These are phyloP conservation scores for Ichthyophthirius multifiliis DNA, from an alignment of 169 alveolate genomes.

Conservation along the genomic window DNA sequence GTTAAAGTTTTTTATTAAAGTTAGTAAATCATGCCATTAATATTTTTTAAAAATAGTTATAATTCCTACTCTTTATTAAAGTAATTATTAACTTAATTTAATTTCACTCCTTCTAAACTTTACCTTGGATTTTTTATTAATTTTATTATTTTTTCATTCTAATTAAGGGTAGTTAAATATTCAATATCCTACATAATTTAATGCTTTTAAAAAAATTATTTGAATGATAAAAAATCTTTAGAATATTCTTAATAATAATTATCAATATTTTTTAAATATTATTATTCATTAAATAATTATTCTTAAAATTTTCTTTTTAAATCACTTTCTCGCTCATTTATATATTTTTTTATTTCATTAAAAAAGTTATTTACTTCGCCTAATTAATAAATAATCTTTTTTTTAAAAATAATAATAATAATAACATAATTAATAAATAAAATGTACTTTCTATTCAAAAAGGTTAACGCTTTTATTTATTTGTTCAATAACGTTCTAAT, in stretches of 20 bases:
- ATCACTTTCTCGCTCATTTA: background rate
- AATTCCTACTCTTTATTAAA: background rate
- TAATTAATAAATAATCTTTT: too few relatives aligned
- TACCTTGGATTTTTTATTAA: background rate
- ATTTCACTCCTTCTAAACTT: background rate
- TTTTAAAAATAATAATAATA: too few relatives aligned
- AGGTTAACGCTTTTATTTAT: too few relatives aligned
- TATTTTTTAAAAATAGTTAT: too few relatives aligned
- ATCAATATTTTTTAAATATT: background rate
- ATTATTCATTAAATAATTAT: background rate
- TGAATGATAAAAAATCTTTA: background rate
- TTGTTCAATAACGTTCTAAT: background rate
- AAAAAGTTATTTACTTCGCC: background rate
- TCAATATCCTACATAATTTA: background rate
- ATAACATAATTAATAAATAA: too few relatives aligned
- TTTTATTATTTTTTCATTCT: too few relatives aligned
- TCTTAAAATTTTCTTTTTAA: constrained; percentile 2
- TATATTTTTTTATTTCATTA: background rate
- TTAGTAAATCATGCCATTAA: too few relatives aligned
- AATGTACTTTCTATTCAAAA: too few relatives aligned
- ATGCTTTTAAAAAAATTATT: background rate
- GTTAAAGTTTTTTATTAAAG: too few relatives aligned
- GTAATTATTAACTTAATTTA: background rate
- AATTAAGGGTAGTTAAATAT: background rate
- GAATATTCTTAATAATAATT: background rate